A percentile compares a stretch with the other conserved stretches of the same genome.
Conservation (phyloP, 2,329 filamentous ascomycete genomes). For the Paecilomyces sp. region DNA sequence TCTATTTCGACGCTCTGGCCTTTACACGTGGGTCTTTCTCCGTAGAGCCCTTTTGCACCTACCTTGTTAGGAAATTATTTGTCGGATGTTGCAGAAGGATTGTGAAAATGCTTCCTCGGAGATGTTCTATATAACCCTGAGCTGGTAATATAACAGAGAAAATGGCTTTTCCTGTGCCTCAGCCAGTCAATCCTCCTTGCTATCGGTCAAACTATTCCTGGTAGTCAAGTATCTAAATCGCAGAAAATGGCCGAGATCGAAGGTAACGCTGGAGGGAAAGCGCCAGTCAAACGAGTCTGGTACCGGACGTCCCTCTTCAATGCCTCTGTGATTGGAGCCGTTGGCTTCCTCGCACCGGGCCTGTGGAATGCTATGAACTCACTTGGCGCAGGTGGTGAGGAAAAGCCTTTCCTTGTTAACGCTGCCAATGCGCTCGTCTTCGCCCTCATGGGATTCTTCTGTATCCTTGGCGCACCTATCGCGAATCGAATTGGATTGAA, state of each 20-base stretch:
- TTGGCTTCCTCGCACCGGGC: conserved; percentile 38
- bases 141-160: neutral
- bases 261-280: neutral
- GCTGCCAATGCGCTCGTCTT: conserved; percentile 48
- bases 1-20: neutral
- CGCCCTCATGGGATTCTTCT: conserved; percentile 32
- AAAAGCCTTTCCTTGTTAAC: conserved; percentile 46
- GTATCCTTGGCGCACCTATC: conserved; percentile 42
- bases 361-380: conserved; percentile 53
- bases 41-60: neutral
- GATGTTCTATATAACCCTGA: neutral
- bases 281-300: conserved; percentile 23
- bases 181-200: neutral
- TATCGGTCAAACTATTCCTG: neutral
- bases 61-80: neutral
- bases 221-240: neutral
- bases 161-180: neutral
- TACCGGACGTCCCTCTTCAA: conserved; percentile 45
- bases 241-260: neutral
- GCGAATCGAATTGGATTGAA: conserved; percentile 44
- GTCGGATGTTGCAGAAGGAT: neutral
- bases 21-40: neutral
- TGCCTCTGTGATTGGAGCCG: conserved; percentile 43
- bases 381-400: conserved; percentile 46
- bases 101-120: neutral